Conservation (phyloP, 441 rosid species). For the Populus trichocarpa region DNA sequence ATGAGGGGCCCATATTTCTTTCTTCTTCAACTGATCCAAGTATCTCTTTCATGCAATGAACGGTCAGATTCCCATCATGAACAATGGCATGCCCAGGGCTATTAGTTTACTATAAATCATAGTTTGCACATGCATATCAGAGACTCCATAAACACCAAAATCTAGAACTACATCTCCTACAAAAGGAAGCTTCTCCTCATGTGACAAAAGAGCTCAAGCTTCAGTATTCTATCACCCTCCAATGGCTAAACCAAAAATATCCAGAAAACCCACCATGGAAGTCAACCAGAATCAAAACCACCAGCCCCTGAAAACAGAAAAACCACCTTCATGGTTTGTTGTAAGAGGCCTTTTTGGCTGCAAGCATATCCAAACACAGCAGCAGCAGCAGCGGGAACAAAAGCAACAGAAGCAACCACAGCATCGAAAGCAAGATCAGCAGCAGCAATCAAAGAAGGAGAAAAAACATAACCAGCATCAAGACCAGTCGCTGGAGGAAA, state of each 20-base stretch:
- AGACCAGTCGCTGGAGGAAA: conserved; percentile 28
- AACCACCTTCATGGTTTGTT: conserved; percentile 46
- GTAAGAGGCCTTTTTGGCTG: conserved; percentile 50
- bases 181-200: not conserved
- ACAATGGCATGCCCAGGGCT: not conserved
- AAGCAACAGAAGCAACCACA: conserved; percentile 5
- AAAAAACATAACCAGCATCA: conserved; percentile 21
- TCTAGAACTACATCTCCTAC: not conserved
- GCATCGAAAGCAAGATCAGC: conserved; percentile 15
- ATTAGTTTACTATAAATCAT: not conserved
- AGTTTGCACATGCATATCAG: conserved; percentile 7
- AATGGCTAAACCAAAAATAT: conserved; percentile 41
- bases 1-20: conserved; percentile 21
- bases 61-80: conserved; percentile 21
- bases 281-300: conserved; percentile 29
- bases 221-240: conserved; percentile 1
- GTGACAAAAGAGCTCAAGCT: not conserved
- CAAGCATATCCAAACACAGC: conserved; percentile 29
- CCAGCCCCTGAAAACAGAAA: conserved; percentile 31
- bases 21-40: conserved; percentile 11
- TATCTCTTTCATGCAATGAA: conserved; percentile 15
- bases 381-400: conserved; percentile 21
- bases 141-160: conserved; percentile 10
- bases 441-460: conserved; percentile 10
- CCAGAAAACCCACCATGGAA: conserved; percentile 32